phyloP scores from a whole-genome alignment of 352 stramenopile genomes.

The Plasmopara halstedii region DNA sequence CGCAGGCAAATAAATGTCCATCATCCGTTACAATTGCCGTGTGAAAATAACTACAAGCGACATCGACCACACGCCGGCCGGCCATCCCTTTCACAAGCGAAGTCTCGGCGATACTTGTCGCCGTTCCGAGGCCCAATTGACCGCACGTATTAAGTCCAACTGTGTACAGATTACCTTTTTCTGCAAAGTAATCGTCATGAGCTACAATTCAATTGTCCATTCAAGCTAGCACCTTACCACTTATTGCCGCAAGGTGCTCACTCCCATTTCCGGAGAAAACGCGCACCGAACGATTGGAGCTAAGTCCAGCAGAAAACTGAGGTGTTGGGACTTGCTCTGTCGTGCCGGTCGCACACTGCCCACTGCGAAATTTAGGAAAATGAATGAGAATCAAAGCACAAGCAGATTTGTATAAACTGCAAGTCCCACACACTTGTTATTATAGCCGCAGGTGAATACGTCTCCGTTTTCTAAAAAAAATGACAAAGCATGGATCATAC shows the following conservation, averaged over 20 bases:
- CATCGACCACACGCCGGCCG: slow-evolving; percentile 58
- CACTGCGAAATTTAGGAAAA: slow-evolving; percentile 30
- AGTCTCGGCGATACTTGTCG: slow-evolving; percentile 46
- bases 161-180: slow-evolving; percentile 74
- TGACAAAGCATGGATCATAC: neutral
- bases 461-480: slow-evolving; percentile 43
- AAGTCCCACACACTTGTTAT: slow-evolving; percentile 84
- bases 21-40: slow-evolving; percentile 72
- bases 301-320: slow-evolving; percentile 42
- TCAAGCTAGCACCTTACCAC: slow-evolving; percentile 26
- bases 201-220: neutral
- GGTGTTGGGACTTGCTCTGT: slow-evolving; percentile 57
- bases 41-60: slow-evolving; percentile 91
- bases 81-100: slow-evolving; percentile 35
- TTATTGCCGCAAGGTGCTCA: slow-evolving; percentile 85
- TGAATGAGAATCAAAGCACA: neutral
- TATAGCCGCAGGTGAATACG: slow-evolving; percentile 88
- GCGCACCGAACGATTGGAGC: slow-evolving; percentile 49
- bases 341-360: slow-evolving; percentile 85
- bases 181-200: slow-evolving; percentile 15
- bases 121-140: slow-evolving; percentile 81
- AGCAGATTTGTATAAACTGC: neutral
- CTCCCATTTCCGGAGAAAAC: slow-evolving; percentile 90
- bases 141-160: slow-evolving; percentile 91
- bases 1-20: slow-evolving; percentile 80